Percentiles rank a stretch among this genome's conserved stretches.
phyloP scores from a whole-genome alignment of 2,329 filamentous ascomycete species.

The Fusarium drepaniforme region DNA sequence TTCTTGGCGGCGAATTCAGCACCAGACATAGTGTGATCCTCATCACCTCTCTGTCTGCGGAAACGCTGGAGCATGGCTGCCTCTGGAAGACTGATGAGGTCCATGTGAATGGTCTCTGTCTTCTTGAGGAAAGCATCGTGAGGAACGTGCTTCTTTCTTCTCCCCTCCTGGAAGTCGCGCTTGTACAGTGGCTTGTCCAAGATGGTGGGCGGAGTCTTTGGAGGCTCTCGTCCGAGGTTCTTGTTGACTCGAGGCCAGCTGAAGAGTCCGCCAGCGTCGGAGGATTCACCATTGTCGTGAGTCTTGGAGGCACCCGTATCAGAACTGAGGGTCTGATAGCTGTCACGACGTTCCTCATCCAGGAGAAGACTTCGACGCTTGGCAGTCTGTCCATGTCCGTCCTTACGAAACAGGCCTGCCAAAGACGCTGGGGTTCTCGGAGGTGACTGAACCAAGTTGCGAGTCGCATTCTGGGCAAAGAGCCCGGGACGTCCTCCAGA shows the following conservation, averaged over 20 bases:
- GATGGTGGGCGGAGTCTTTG: conserved; percentile 36
- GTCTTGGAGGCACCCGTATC: conserved; percentile 21
- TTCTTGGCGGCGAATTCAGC: conserved; percentile 38
- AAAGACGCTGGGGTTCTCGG: conserved; percentile 42
- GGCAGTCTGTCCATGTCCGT: conserved; percentile 8
- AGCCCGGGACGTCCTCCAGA: conserved; percentile 14
- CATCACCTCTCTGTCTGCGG: conserved; percentile 50
- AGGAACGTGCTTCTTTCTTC: conserved; percentile 27
- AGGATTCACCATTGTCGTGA: neutral
- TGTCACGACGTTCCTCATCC: conserved; percentile 44
- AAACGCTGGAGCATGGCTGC: conserved; percentile 51
- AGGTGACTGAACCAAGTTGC: conserved; percentile 32
- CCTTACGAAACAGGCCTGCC: conserved; percentile 43
- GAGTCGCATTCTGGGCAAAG: conserved; percentile 41
- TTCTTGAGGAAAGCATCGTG: conserved; percentile 40
- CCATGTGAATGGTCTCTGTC: conserved; percentile 49
- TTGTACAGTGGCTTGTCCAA: conserved; percentile 42
- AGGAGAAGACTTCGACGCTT: conserved; percentile 23
- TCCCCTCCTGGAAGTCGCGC: conserved; percentile 23
- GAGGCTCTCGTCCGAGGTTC: conserved; percentile 39
- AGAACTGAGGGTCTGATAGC: conserved; percentile 50
- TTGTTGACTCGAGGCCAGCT: conserved; percentile 44
- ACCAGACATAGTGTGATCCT: conserved; percentile 51
- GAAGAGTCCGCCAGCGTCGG: conserved; percentile 23
- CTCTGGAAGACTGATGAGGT: conserved; percentile 53